Conservation (phyloP, 768 basidiomycete species). For the Trametes gibbosa region DNA sequence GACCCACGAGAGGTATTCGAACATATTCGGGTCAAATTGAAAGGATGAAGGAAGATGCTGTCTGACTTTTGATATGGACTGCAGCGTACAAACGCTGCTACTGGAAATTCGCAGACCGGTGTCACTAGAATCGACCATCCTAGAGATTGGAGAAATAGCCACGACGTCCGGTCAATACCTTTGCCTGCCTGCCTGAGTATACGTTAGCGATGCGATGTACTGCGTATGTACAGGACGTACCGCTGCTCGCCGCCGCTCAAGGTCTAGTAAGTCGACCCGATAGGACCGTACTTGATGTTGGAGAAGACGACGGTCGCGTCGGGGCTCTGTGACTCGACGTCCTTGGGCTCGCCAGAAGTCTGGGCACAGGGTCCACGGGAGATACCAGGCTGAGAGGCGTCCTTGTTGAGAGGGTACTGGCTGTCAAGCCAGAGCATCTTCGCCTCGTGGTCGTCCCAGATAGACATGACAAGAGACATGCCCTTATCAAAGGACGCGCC, state of each 20-base stretch:
- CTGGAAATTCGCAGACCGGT: neutral
- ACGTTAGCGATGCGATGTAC: no score
- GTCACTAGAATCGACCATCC: no score
- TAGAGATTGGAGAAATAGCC: no score
- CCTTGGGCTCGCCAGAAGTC: conserved; percentile 42
- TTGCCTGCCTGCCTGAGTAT: no score
- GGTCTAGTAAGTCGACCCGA: conserved; percentile 45
- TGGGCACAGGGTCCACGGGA: conserved; percentile 50
- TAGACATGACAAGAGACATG: conserved; percentile 45
- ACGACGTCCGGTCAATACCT: no score
- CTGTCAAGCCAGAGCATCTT: conserved; percentile 26
- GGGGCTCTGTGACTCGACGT: conserved; percentile 39
- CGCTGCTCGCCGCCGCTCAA: neutral
- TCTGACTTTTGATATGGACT: neutral
- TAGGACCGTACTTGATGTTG: conserved; percentile 51
- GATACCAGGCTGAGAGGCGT: conserved; percentile 38
- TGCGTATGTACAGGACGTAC: neutral
- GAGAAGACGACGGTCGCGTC: conserved; percentile 48
- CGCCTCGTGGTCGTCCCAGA: conserved; percentile 56
- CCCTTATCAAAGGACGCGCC: conserved; percentile 38
- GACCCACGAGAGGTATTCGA: no score
- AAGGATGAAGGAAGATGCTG: neutral
- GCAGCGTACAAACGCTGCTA: neutral
- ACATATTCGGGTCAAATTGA: no score
- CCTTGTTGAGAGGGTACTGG: conserved; percentile 23